phyloP scores from a whole-genome alignment of 1,139 yeast species.

The Yamadazyma blattariae region DNA sequence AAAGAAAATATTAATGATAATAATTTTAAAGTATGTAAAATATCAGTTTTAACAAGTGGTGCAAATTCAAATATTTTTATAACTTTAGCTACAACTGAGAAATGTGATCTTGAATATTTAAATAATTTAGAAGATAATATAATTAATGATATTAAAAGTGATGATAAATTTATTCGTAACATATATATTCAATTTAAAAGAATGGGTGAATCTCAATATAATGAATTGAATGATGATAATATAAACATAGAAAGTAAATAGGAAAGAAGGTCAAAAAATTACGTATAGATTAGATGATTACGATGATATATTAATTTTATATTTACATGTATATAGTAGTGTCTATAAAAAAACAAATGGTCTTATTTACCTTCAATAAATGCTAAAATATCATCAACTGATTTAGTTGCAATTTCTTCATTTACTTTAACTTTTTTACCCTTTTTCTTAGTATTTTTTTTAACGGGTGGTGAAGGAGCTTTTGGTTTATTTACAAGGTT shows the following conservation, averaged over 20 bases:
- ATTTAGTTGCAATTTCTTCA: constrained; percentile 56
- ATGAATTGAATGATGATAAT: constrained; percentile 3
- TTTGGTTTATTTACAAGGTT: constrained; percentile 6
- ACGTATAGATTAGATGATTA: no score
- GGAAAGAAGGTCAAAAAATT: no score
- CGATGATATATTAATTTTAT: no score
- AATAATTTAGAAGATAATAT: constrained; percentile 27
- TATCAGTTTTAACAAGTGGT: constrained; percentile 67
- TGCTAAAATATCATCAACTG: constrained; percentile 65
- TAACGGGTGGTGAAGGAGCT: constrained; percentile 3
- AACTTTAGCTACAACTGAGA: constrained; percentile 15
- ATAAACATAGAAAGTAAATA: no score
- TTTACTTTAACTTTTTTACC: constrained; percentile 34
- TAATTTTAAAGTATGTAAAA: constrained; percentile 36
- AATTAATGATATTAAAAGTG: constrained; percentile 21
- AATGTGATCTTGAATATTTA: constrained; percentile 21
- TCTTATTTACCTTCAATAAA: constrained; percentile 57
- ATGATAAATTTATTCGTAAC: constrained; percentile 36
- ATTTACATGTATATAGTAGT: constrained; percentile 14
- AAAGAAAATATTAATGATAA: constrained; percentile 18
- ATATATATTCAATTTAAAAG: constrained; percentile 21
- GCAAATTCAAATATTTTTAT: constrained; percentile 52
- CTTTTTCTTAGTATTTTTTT: constrained; percentile 17
- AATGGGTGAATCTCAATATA: constrained; percentile 6
- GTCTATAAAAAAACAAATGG: no score